Conservation (phyloP, 352 stramenopile species). For the Globisporangium cylindrosporum region DNA sequence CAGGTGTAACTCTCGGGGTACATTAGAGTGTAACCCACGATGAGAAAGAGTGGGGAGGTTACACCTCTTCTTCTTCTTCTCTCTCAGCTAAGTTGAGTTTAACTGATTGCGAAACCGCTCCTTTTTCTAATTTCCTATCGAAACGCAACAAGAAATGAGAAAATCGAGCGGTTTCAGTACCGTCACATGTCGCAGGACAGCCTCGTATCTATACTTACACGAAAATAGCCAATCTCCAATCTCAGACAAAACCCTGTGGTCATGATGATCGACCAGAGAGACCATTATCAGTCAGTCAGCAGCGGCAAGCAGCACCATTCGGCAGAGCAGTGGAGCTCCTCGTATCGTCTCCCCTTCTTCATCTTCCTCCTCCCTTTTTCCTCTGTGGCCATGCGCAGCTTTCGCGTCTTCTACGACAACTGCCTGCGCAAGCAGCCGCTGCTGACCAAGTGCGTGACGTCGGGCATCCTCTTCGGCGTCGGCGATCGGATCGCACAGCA, state of each 20-base stretch:
- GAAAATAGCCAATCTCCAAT: not conserved
- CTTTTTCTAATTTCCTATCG: not conserved
- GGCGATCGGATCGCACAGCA: conserved; percentile 63
- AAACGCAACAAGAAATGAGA: not conserved
- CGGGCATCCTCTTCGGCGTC: conserved; percentile 58
- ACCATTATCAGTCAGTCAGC: conserved; percentile 1
- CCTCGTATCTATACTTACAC: not conserved
- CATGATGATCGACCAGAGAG: not conserved
- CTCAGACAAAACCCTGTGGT: not conserved
- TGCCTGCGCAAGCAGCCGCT: conserved; percentile 51
- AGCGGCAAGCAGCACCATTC: not conserved
- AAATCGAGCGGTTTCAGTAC: not conserved
- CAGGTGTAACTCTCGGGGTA: not conserved
- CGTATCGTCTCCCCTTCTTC: not conserved
- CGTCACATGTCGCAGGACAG: not conserved
- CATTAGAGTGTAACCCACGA: not conserved
- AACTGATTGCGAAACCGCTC: conserved; percentile 1
- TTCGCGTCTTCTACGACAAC: conserved; percentile 48
- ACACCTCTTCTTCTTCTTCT: not conserved
- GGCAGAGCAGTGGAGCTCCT: not conserved
- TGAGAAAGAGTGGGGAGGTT: not conserved
- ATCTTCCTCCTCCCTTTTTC: not conserved
- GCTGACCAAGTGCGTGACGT: conserved; percentile 71
- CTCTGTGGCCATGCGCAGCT: conserved; percentile 31
- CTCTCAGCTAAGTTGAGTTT: conserved; percentile 1